Base-by-base conservation (phyloP, 2,329 filamentous ascomycete genomes). In the Fusarium cicatricum region DNA sequence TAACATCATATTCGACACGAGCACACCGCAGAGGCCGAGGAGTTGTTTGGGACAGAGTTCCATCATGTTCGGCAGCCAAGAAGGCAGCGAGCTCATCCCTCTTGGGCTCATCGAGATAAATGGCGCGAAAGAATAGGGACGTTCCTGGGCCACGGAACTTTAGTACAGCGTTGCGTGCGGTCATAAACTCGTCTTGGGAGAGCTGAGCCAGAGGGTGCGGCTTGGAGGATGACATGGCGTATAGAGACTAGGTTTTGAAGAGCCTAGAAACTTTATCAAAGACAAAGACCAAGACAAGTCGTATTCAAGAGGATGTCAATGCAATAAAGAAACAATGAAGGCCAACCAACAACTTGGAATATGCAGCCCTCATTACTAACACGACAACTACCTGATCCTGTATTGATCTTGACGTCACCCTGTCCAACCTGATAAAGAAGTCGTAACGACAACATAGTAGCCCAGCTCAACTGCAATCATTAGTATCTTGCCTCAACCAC, bases 91-190 rank as follows among this genome's bases (percentile, higher is more conserved):
- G 78, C 32, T 84, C 78, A 32, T 75, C 75, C 72, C 88, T 90
- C 23, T 79, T 75, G 2, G 87, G 86, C 61, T 90, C 86, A 36
- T 87, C 77, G 7, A 89, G 76, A 41, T 82, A 87, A 32, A 91
- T 83, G 44, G 82, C 79, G 67, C 90, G 89, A 77, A 77, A 78
- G 57, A 69, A 74, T 19, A 77, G 56, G 11, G 65, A 45, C 3
- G 55, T 54, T 5, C 60, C 55, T 14, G 64, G 2, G 14, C 54
- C 60, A 15, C 73, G 62, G 9, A 62, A 52, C 31, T 75, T 73
- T 32, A 82, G 64, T 29, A 83, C 70, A 58, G 70, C 55, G 46
- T 83, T 78, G 14, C 81, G 76, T 37, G 82, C 82, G 14, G 62
- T 65, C 49, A 72, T 69, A 34, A 82, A 82, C 71, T 86, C 84